These are phyloP conservation scores for Phytophthora megakarya DNA, from an alignment of 352 stramenopile genomes.

Conservation along the genomic window DNA sequence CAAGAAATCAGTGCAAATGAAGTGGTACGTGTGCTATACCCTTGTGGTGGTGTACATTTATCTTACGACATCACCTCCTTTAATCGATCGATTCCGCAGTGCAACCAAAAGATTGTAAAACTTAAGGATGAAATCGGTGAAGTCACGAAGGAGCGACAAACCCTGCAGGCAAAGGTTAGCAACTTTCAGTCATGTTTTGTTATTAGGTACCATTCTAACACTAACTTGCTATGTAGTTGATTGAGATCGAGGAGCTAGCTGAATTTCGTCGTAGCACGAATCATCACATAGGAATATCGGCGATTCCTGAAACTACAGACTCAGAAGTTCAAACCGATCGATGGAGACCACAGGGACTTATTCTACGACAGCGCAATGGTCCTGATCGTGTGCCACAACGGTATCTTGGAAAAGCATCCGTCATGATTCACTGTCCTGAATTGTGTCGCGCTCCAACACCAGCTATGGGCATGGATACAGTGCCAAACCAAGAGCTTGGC, in stretches of 20 bases:
- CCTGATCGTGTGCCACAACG: conserved; percentile 69
- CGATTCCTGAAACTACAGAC: conserved; percentile 45
- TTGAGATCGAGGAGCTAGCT: conserved; percentile 61
- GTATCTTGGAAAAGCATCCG: conserved; percentile 69
- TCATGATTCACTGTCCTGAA: conserved; percentile 73
- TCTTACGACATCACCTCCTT: neutral
- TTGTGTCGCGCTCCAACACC: conserved; percentile 32
- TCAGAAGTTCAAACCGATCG: conserved; percentile 72
- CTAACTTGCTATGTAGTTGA: conserved; percentile 38
- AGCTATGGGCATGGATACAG: conserved; percentile 2
- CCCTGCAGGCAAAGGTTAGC: conserved; percentile 50
- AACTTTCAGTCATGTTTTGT: neutral
- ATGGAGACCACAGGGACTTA: conserved; percentile 74
- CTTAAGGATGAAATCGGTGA: conserved; percentile 42
- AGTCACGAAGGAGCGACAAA: conserved; percentile 41
- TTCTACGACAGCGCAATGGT: conserved; percentile 72
- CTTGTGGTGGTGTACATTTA: neutral
- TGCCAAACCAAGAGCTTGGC: conserved; percentile 27
- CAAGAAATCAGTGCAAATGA: conserved; percentile 61
- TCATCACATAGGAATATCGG: conserved; percentile 62
- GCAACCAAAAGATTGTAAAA: conserved; percentile 48
- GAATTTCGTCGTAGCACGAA: conserved; percentile 66
- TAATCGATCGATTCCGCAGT: conserved; percentile 23
- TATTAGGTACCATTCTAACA: neutral
- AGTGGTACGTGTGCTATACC: conserved; percentile 32